Percentiles rank a stretch among this genome's conserved stretches.
Evolutionary conservation across 139 green algal genomes (phyloP).

Genomic region (Haematococcus lacustris): DNA sequence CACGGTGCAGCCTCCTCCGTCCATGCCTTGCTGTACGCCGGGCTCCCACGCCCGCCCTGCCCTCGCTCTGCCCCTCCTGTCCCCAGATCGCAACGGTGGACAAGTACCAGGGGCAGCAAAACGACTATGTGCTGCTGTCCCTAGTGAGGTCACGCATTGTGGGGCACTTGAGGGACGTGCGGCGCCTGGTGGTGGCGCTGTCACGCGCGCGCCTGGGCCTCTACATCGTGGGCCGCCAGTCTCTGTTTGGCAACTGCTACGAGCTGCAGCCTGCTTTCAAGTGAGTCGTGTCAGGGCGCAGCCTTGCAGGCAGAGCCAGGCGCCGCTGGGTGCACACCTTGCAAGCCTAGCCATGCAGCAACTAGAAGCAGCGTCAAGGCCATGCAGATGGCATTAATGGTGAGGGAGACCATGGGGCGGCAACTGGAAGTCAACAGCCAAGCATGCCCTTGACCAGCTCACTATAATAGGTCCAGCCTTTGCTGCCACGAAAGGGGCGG

Average conservation of each 20-base stretch:
- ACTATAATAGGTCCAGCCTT: too few species aligned
- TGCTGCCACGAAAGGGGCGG: too few species aligned
- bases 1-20: too few species aligned
- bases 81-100: conserved; percentile 82
- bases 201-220: conserved; percentile 87
- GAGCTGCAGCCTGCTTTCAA: conserved; percentile 86
- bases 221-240: conserved; percentile 86
- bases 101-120: conserved; percentile 98
- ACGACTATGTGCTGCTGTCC: conserved; percentile 91
- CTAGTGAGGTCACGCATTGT: conserved; percentile 86
- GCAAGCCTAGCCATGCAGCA: too few species aligned
- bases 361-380: too few species aligned
- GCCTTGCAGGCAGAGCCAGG: too few species aligned
- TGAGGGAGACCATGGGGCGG: too few species aligned
- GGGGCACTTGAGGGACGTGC: conserved; percentile 92
- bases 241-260: conserved; percentile 88
- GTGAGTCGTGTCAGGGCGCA: not conserved
- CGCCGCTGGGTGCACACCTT: too few species aligned
- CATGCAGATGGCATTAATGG: too few species aligned
- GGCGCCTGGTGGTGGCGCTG: conserved; percentile 91
- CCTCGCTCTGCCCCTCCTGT: not conserved
- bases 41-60: too few species aligned
- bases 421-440: too few species aligned
- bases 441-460: too few species aligned
- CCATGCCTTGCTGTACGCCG: not conserved